Evolutionary conservation across 345 rosid species (phyloP).

Genomic region (Crucihimalaya himalaica): DNA sequence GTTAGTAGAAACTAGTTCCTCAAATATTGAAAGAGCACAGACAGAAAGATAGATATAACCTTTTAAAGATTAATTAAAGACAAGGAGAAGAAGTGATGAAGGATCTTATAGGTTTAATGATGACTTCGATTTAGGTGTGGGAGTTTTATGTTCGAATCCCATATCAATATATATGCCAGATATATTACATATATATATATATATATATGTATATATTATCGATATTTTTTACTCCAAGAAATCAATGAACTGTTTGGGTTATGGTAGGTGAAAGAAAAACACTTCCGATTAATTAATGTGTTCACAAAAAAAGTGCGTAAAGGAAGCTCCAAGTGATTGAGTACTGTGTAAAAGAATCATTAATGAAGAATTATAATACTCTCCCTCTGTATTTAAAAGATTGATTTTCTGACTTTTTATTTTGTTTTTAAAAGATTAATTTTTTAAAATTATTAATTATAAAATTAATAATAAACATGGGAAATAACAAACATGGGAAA

Average conservation of each 20-base stretch:
- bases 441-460: too few relatives aligned
- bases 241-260: constrained; percentile 23
- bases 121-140: constrained; percentile 34
- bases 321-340: constrained; percentile 34
- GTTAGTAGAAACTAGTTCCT: not conserved
- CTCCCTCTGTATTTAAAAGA: too few relatives aligned
- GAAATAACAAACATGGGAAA: too few relatives aligned
- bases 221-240: constrained; percentile 24
- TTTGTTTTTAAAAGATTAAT: too few relatives aligned
- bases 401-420: too few relatives aligned
- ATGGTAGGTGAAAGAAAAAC: constrained; percentile 27
- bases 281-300: not conserved
- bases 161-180: constrained; percentile 22
- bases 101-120: not conserved
- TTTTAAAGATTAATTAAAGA: not conserved
- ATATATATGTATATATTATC: constrained; percentile 18
- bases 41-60: not conserved
- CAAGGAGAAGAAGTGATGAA: constrained; percentile 7
- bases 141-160: constrained; percentile 21
- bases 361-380: too few relatives aligned
- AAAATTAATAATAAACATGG: too few relatives aligned
- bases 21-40: not conserved
- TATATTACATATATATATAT: not conserved
- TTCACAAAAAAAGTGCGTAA: constrained; percentile 20
- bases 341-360: too few relatives aligned